Evolutionary conservation across 2,329 filamentous ascomycete species (phyloP).

Genomic region (Penicillium palitans): DNA sequence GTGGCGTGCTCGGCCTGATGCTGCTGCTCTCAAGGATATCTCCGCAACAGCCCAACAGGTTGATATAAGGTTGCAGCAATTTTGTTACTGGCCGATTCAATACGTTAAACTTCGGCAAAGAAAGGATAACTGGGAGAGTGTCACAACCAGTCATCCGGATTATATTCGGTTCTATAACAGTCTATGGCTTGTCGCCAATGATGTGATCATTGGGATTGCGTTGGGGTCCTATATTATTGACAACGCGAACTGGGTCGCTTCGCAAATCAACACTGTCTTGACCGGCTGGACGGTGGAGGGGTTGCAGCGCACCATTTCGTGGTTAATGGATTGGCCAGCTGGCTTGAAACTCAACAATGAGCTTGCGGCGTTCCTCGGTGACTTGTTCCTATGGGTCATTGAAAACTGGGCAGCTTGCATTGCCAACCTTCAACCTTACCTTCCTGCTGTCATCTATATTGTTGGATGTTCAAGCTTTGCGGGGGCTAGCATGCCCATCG

Average conservation of each 20-base stretch:
- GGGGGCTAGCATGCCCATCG: conserved; percentile 94
- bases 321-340: conserved; percentile 94
- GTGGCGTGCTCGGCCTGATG: conserved; percentile 75
- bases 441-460: conserved; percentile 87
- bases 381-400: conserved; percentile 97
- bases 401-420: conserved; percentile 95
- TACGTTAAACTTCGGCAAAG: conserved; percentile 87
- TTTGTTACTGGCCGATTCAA: conserved; percentile 98
- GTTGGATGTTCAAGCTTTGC: conserved; percentile 94
- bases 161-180: conserved; percentile 99
- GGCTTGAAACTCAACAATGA: conserved; percentile 95
- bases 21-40: conserved; percentile 87
- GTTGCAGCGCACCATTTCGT: conserved; percentile 82
- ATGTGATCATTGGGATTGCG: conserved; percentile 97
- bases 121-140: conserved; percentile 91
- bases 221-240: conserved; percentile 96
- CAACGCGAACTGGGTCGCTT: conserved; percentile 81
- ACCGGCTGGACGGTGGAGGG: conserved; percentile 84
- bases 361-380: conserved; percentile 87
- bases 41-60: conserved; percentile 97
- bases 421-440: conserved; percentile 69
- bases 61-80: conserved; percentile 94
- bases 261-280: conserved; percentile 73
- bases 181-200: conserved; percentile 96
- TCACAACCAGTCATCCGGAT: conserved; percentile 91